phyloP scores from a whole-genome alignment of 768 basidiomycete genomes.

The Phaeotremella fagi region DNA sequence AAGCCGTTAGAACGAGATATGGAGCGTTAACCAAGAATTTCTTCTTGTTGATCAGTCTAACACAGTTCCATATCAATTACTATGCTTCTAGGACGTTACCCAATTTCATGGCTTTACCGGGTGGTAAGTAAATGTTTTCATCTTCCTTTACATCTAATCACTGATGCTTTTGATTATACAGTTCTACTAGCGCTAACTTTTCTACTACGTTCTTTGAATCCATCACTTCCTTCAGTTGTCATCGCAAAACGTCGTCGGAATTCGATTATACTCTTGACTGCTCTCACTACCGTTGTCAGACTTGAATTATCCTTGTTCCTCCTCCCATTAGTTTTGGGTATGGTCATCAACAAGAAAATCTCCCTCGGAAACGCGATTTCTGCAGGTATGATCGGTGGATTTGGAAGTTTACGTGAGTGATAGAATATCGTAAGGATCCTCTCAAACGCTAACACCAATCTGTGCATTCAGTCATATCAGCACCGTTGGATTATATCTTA shows the following conservation, averaged over 20 bases:
- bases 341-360: constrained; percentile 45
- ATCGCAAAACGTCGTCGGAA: constrained; percentile 51
- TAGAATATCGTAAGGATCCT: not conserved
- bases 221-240: constrained; percentile 15
- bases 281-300: constrained; percentile 67
- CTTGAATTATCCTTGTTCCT: constrained; percentile 71
- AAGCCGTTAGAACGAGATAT: constrained; percentile 61
- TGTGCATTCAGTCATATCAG: constrained; percentile 55
- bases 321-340: constrained; percentile 53
- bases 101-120: constrained; percentile 83
- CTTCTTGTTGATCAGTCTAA: constrained; percentile 66
- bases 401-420: constrained; percentile 27
- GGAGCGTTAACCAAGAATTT: constrained; percentile 54
- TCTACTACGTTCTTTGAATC: constrained; percentile 12
- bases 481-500: constrained; percentile 74
- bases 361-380: constrained; percentile 17
- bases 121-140: constrained; percentile 55
- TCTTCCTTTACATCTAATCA: not conserved
- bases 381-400: constrained; percentile 33
- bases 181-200: constrained; percentile 19
- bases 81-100: constrained; percentile 92
- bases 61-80: constrained; percentile 87
- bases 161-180: not conserved
- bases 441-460: not conserved
- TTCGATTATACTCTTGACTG: constrained; percentile 63